Base-by-base conservation (phyloP, 495 filamentous ascomycete species). In the Podospora fimiseda region DNA sequence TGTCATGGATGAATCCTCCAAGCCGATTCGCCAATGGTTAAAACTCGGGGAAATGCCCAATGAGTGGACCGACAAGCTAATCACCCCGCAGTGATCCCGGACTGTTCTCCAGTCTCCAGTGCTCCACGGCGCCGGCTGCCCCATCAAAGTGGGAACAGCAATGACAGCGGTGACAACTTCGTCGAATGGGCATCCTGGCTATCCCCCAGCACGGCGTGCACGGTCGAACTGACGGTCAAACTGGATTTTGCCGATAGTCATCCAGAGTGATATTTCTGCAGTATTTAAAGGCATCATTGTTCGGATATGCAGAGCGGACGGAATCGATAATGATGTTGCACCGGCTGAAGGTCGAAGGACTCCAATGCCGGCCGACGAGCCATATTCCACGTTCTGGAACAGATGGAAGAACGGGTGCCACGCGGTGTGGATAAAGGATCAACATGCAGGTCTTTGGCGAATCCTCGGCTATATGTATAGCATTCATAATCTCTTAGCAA, bases 21-120 rank as follows among this genome's bases (percentile, higher is more conserved):
- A 38, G 33, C 51, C 37, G 46, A 58, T 58, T 58, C 51, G 56
- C 22, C 56, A 58, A 58, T 58, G 50, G 15, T 33, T n/a, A 41
- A 41, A 24, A 30, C 44, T 47, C 15, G 30, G 8, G 16, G 48
- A 48, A 27, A 15, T 15, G 18, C 30, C 44, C 39, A 46, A 45
- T 27, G 6, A 40, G 18, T 37, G 38, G 24, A 20, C 27, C 22
- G 44, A 22, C n/a, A 24, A 15, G 33, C 23, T 30, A 47, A 23
- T 41, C 14, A 2, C 37, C 56, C 51, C 51, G 56, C 56, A 53
- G 42, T 18, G 9, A 58, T 50, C 51, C 50, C 27, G 21, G 56
- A 24, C 37, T 24, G 45, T 43, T 36, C 5, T 44, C 55, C 30
- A 49, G 7, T 23, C 40, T 14, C 47, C 38, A 56, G 39, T 49